Percentiles rank a stretch among this genome's conserved stretches.
Conservation (phyloP, 1,284 basidiomycete species). For the Sporisorium graminicola region DNA sequence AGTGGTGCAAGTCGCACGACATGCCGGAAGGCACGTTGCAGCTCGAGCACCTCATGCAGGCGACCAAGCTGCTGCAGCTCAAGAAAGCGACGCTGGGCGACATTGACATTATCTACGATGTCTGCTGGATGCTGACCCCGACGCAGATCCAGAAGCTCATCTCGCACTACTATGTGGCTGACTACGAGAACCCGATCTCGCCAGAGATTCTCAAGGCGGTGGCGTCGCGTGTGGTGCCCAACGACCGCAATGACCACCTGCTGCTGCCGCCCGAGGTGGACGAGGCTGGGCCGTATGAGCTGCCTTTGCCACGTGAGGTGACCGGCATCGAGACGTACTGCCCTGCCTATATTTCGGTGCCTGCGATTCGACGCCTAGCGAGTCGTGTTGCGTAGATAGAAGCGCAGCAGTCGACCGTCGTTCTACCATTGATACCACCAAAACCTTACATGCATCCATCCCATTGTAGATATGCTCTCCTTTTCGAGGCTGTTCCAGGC, state of each 20-base stretch:
- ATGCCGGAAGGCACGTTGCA: slow-evolving; percentile 99
- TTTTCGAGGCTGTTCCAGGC: background rate
- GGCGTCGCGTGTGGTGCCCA: slow-evolving; percentile 67
- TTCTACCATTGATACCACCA: slow-evolving; percentile 9
- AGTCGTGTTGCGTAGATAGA: slow-evolving; percentile 64
- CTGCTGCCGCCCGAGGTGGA: slow-evolving; percentile 69
- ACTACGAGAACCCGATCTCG: slow-evolving; percentile 79
- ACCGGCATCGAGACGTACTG: slow-evolving; percentile 70
- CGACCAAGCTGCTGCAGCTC: slow-evolving; percentile 95
- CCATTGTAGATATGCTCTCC: background rate
- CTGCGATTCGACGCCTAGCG: slow-evolving; percentile 63
- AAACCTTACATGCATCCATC: background rate
- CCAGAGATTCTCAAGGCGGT: slow-evolving; percentile 70
- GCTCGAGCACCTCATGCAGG: slow-evolving; percentile 98
- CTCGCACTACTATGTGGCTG: slow-evolving; percentile 97
- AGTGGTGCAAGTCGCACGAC: slow-evolving; percentile 77
- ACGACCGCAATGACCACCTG: slow-evolving; percentile 69
- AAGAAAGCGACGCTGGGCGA: slow-evolving; percentile 85
- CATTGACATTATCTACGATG: slow-evolving; percentile 97
- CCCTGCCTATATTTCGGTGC: slow-evolving; percentile 67
- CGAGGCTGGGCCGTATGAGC: slow-evolving; percentile 69
- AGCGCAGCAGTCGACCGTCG: background rate
- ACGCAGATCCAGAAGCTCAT: slow-evolving; percentile 99
- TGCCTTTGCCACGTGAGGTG: slow-evolving; percentile 67
- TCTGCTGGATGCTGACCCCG: slow-evolving; percentile 99